A percentile compares a stretch with the other conserved stretches of the same genome.
Evolutionary conservation across 2,329 filamentous ascomycete genomes (phyloP).

Genomic region (Herpotrichia juniperi): DNA sequence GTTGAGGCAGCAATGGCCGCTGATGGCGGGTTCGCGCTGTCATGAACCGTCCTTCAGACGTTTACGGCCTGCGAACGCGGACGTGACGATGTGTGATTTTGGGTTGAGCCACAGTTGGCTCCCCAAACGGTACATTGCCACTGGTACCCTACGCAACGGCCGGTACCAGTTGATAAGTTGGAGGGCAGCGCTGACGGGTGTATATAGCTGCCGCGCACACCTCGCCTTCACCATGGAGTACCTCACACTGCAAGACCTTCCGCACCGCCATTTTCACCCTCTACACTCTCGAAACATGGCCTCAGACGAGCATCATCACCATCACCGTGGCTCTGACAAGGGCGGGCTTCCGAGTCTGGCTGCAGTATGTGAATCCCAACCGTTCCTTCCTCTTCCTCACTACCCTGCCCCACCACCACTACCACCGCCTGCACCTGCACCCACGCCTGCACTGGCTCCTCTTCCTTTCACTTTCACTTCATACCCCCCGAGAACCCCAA

Average conservation of each 20-base stretch:
- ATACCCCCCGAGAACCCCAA: not conserved
- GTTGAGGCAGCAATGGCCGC: too few species aligned
- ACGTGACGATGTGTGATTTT: too few species aligned
- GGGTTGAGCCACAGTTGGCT: not conserved
- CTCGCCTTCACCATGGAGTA: slow-evolving; percentile 38
- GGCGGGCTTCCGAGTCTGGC: slow-evolving; percentile 23
- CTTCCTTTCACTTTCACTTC: not conserved
- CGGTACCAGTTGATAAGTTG: not conserved
- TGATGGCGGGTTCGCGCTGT: too few species aligned
- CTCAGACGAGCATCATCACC: slow-evolving; percentile 16
- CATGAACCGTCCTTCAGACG: too few species aligned
- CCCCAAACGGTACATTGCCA: not conserved
- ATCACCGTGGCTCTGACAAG: slow-evolving; percentile 17
- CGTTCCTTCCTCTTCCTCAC: slow-evolving; percentile 9
- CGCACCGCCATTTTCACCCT: slow-evolving; percentile 37
- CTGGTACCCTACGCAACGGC: not conserved
- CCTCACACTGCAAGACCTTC: slow-evolving; percentile 47
- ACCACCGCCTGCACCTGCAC: too few species aligned
- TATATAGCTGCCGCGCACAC: not conserved
- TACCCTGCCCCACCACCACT: not conserved
- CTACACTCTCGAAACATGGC: slow-evolving; percentile 36
- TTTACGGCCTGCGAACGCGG: too few species aligned
- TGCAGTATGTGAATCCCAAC: slow-evolving; percentile 32
- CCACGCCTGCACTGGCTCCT: not conserved
- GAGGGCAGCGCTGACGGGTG: not conserved